Evolutionary conservation across 768 basidiomycete species (phyloP).

Genomic region (Termitomyces sp.): DNA sequence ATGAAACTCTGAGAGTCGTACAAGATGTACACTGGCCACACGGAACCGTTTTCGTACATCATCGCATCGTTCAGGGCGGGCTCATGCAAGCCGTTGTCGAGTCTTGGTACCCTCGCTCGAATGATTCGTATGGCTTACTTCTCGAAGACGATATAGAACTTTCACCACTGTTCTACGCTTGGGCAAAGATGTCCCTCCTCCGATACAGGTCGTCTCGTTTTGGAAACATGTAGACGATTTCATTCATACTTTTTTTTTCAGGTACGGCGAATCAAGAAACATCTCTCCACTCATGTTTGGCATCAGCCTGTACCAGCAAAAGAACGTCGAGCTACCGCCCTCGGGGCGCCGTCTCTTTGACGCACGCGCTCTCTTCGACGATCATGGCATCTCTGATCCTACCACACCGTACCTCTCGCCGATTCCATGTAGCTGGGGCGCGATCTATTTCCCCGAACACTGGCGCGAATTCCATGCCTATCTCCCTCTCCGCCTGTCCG

Average conservation of each 20-base stretch:
- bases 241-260: slow-evolving; percentile 19
- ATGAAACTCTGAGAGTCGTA: slow-evolving; percentile 49
- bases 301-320: slow-evolving; percentile 84
- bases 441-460: slow-evolving; percentile 83
- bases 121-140: slow-evolving; percentile 72
- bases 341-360: slow-evolving; percentile 66
- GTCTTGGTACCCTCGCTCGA: slow-evolving; percentile 78
- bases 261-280: slow-evolving; percentile 46
- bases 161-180: slow-evolving; percentile 80
- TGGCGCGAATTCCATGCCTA: slow-evolving; percentile 87
- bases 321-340: slow-evolving; percentile 66
- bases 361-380: slow-evolving; percentile 53
- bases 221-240: neutral
- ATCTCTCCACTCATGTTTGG: slow-evolving; percentile 57
- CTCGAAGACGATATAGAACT: slow-evolving; percentile 87
- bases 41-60: slow-evolving; percentile 57
- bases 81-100: slow-evolving; percentile 81
- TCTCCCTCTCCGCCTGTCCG: slow-evolving; percentile 66
- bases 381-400: slow-evolving; percentile 30
- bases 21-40: slow-evolving; percentile 52
- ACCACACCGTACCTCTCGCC: slow-evolving; percentile 78
- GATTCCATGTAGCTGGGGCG: slow-evolving; percentile 90
- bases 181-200: slow-evolving; percentile 76
- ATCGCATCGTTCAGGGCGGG: slow-evolving; percentile 74
- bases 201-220: slow-evolving; percentile 54